Evolutionary conservation across 257 asterid genomes (phyloP).

Genomic region (Prunella vulgaris): DNA sequence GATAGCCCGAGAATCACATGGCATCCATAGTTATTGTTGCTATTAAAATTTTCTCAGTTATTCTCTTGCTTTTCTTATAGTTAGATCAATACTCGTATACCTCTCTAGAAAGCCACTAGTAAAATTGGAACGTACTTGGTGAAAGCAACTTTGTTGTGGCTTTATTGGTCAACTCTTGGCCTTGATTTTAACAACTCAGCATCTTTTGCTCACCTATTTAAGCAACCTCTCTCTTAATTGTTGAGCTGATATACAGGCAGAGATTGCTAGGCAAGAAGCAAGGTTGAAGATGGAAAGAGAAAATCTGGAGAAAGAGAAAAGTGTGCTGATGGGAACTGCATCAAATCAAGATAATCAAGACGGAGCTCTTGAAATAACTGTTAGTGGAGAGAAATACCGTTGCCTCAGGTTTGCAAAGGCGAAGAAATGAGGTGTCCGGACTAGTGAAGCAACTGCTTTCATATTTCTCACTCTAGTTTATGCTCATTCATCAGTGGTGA

Average conservation of each 20-base stretch:
- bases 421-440: slow-evolving; percentile 58
- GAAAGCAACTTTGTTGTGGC: neutral
- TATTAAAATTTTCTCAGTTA: neutral
- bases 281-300: slow-evolving; percentile 92
- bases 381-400: slow-evolving; percentile 94
- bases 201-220: neutral
- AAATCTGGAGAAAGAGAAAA: slow-evolving; percentile 93
- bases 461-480: neutral
- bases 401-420: slow-evolving; percentile 96
- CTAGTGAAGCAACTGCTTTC: neutral
- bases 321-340: slow-evolving; percentile 98
- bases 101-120: neutral
- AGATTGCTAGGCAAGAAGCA: slow-evolving; percentile 93
- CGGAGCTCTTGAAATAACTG: slow-evolving; percentile 97
- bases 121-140: neutral
- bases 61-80: neutral
- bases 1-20: too few relatives aligned
- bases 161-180: neutral
- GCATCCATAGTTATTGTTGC: too few relatives aligned
- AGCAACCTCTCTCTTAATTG: neutral
- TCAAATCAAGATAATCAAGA: slow-evolving; percentile 98
- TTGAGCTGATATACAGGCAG: slow-evolving; percentile 54
- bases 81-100: neutral
- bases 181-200: too few relatives aligned
- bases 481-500: neutral